Conservation (phyloP, 2,329 filamentous ascomycete genomes). For the Penicillium palitans region DNA sequence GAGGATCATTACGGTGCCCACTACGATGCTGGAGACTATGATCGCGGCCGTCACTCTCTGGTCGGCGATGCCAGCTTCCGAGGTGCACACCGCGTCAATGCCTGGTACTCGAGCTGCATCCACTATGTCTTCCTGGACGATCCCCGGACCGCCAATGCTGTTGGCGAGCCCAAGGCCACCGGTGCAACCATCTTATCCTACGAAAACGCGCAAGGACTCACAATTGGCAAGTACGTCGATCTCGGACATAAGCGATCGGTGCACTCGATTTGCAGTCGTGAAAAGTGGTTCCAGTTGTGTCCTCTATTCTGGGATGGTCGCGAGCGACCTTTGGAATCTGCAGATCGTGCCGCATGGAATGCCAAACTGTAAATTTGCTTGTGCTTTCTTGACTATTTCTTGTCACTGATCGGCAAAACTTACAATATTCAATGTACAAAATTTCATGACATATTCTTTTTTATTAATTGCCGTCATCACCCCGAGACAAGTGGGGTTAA, state of each 20-base stretch:
- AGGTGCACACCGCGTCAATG: conserved; percentile 57
- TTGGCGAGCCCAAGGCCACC: conserved; percentile 69
- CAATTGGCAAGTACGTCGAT: conserved; percentile 70
- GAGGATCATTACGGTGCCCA: conserved; percentile 63
- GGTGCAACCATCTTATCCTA: conserved; percentile 71
- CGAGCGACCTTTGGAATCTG: conserved; percentile 45
- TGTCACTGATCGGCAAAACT: neutral
- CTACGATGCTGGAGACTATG: conserved; percentile 57
- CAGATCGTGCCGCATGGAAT: conserved; percentile 50
- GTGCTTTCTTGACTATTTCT: neutral
- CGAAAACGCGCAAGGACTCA: conserved; percentile 72
- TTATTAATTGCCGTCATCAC: neutral
- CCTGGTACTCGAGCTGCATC: conserved; percentile 59
- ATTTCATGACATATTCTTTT: neutral
- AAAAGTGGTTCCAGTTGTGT: conserved; percentile 42
- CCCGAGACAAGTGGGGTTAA: conserved; percentile 1
- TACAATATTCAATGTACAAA: conserved; percentile 6
- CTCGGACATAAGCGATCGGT: conserved; percentile 68
- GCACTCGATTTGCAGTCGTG: conserved; percentile 24
- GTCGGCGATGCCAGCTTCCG: conserved; percentile 58
- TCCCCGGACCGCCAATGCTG: conserved; percentile 55
- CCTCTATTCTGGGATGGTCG: conserved; percentile 53
- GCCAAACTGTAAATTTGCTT: conserved; percentile 42
- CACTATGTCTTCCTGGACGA: conserved; percentile 63
- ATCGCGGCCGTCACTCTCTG: conserved; percentile 61